Conservation (phyloP, 257 asterid genomes). For the Gynochthodes officinalis region DNA sequence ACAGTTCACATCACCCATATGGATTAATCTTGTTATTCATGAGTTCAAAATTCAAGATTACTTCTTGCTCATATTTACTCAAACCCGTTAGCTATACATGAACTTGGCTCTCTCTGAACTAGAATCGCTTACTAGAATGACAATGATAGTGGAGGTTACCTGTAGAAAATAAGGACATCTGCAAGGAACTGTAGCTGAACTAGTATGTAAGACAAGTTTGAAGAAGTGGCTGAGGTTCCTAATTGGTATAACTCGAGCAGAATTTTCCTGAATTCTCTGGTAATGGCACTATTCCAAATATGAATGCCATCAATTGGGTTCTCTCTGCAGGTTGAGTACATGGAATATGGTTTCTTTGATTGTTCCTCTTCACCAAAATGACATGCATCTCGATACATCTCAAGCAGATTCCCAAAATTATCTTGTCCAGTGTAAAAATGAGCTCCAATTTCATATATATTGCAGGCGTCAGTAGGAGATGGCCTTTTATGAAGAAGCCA, state of each 20-base stretch:
- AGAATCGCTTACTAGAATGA: background rate
- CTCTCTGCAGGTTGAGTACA: conserved; percentile 23
- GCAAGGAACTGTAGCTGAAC: conserved; percentile 63
- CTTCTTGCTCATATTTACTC: background rate
- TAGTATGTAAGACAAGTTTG: conserved; percentile 48
- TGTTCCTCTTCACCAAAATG: conserved; percentile 29
- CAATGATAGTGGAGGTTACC: conserved; percentile 38
- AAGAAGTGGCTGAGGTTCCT: conserved; percentile 43
- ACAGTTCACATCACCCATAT: background rate
- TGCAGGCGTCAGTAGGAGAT: conserved; percentile 29
- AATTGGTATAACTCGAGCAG: conserved; percentile 50
- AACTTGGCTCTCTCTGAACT: background rate
- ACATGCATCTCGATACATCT: conserved; percentile 33
- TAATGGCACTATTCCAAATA: conserved; percentile 72
- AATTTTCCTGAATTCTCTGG: conserved; percentile 48
- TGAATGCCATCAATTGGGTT: conserved; percentile 50
- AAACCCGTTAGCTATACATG: background rate
- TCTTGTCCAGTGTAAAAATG: conserved; percentile 44
- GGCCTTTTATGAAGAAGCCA: conserved; percentile 55
- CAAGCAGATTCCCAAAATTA: conserved; percentile 40
- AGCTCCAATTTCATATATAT: conserved; percentile 41
- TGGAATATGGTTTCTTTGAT: conserved; percentile 29
- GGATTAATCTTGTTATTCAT: background rate
- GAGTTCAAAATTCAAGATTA: background rate
- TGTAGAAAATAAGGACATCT: conserved; percentile 67